Evolutionary conservation across 108 stramenopile species (phyloP).

Genomic region (Stephanodiscus triporus): DNA sequence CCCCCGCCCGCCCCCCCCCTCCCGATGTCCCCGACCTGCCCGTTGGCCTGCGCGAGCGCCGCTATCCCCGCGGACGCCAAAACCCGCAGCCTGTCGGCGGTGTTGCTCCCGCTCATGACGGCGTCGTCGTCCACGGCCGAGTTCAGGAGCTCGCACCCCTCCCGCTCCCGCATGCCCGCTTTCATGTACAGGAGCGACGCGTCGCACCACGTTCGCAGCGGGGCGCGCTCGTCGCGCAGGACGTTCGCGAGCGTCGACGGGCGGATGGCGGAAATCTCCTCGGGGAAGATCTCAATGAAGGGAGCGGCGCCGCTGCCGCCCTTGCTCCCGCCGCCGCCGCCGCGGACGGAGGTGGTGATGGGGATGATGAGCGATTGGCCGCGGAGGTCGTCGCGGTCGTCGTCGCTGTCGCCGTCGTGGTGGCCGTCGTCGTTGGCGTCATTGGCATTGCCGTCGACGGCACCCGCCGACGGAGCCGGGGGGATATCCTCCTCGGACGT

Average conservation of each 20-base stretch:
- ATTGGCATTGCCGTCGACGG: background rate
- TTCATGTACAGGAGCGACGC: conserved; percentile 73
- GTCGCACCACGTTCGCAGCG: conserved; percentile 62
- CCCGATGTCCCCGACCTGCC: conserved; percentile 11
- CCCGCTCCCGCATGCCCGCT: conserved; percentile 50
- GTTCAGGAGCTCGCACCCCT: conserved; percentile 66
- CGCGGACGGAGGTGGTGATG: conserved; percentile 54
- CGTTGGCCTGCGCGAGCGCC: conserved; percentile 59
- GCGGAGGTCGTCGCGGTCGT: background rate
- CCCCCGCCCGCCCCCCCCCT: conserved; percentile 7
- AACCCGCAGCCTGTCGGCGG: conserved; percentile 59
- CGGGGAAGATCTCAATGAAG: conserved; percentile 87
- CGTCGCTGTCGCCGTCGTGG: background rate
- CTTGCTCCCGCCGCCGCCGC: conserved; percentile 15
- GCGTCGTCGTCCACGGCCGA: conserved; percentile 58
- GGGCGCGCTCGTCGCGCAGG: conserved; percentile 70
- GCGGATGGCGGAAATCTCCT: conserved; percentile 70
- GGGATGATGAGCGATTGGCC: conserved; percentile 69
- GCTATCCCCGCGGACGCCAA: conserved; percentile 82
- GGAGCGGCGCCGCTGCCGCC: background rate
- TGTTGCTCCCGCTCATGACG: conserved; percentile 40
- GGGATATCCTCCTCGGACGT: conserved; percentile 48
- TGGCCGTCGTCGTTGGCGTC: background rate
- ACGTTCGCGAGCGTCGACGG: conserved; percentile 61
- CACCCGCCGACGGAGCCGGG: background rate